Evolutionary conservation across 108 stramenopile species (phyloP).

Genomic region (Cyclotella distinguenda): DNA sequence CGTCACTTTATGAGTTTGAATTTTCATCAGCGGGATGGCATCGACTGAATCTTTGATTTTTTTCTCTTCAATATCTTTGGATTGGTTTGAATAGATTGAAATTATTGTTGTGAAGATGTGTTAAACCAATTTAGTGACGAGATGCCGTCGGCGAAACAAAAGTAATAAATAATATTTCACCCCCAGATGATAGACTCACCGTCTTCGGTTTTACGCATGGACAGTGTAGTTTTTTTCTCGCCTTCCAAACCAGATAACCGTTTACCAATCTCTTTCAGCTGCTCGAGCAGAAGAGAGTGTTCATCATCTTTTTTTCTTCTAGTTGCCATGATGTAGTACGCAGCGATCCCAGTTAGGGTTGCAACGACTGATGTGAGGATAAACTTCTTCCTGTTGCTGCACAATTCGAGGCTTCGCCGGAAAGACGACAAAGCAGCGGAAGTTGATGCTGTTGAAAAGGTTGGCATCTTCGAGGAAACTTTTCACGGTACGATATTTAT

Average conservation of each 20-base stretch:
- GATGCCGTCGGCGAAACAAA: no score
- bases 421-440: not conserved
- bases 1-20: not conserved
- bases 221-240: not conserved
- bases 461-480: not conserved
- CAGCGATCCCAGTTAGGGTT: slow-evolving; percentile 19
- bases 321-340: slow-evolving; percentile 6
- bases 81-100: no score
- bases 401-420: not conserved
- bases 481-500: not conserved
- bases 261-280: slow-evolving; percentile 7
- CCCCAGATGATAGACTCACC: not conserved
- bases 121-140: no score
- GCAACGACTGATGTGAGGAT: slow-evolving; percentile 19
- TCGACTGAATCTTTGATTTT: not conserved
- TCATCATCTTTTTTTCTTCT: slow-evolving; percentile 4
- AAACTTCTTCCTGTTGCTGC: not conserved
- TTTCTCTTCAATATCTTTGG: not conserved
- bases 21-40: not conserved
- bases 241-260: slow-evolving; percentile 5
- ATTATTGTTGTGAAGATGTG: no score
- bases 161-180: no score
- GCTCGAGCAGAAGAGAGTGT: not conserved
- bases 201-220: not conserved
- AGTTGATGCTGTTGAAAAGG: not conserved